Evolutionary conservation across 78 protist genomes (phyloP).

Genomic region (Cavenderia fasciculata): DNA sequence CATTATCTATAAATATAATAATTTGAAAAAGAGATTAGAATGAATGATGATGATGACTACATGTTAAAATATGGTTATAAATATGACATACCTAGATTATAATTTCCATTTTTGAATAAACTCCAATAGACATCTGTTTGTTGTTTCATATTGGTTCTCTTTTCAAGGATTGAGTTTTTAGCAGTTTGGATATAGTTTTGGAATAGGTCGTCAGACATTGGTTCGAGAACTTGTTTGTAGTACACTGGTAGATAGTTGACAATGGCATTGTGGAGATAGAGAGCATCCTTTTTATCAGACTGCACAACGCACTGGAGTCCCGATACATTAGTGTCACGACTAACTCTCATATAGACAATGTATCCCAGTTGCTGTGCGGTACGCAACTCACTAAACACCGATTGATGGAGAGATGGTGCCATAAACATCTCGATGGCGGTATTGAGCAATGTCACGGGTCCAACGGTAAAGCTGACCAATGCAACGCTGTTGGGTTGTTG

Average conservation of each 20-base stretch:
- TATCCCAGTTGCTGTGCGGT: conserved; percentile 62
- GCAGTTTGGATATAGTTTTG: not conserved
- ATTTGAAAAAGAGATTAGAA: too few species aligned
- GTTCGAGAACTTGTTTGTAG: not conserved
- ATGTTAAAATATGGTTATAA: too few species aligned
- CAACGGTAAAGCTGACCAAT: not conserved
- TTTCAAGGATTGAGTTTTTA: not conserved
- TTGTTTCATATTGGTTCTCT: not conserved
- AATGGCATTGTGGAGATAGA: not conserved
- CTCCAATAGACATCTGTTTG: too few species aligned
- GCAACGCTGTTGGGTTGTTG: conserved; percentile 8
- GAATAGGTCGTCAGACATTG: not conserved
- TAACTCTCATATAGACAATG: not conserved
- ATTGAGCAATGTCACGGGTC: not conserved
- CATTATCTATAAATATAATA: too few species aligned
- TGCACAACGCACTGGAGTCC: too few species aligned
- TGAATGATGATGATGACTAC: too few species aligned
- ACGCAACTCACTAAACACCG: conserved; percentile 9
- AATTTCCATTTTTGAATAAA: too few species aligned
- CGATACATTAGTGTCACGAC: too few species aligned
- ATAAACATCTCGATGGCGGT: too few species aligned
- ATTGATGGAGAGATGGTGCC: too few species aligned
- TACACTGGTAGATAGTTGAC: not conserved
- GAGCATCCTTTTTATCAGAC: not conserved
- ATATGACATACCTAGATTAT: too few species aligned